These are phyloP conservation scores for Peronosclerospora sorghi DNA, from an alignment of 352 stramenopile species.

Conservation along the genomic window DNA sequence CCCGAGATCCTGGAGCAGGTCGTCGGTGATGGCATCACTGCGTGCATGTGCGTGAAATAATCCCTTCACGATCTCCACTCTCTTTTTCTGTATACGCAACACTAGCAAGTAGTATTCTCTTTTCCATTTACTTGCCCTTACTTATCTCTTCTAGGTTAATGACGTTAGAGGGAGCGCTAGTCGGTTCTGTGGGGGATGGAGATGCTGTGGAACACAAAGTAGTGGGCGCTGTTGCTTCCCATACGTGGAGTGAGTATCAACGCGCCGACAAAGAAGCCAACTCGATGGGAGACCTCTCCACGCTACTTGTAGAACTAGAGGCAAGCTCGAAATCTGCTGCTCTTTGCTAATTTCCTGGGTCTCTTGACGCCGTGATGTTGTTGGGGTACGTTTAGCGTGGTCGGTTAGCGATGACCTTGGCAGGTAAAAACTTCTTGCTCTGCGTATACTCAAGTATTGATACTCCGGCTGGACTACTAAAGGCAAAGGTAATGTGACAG, in stretches of 20 bases:
- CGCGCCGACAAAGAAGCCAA: slow-evolving; percentile 65
- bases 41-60: slow-evolving; percentile 52
- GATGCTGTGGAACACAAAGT: slow-evolving; percentile 71
- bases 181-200: slow-evolving; percentile 54
- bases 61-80: not conserved
- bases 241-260: slow-evolving; percentile 78
- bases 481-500: slow-evolving; percentile 40
- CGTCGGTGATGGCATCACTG: slow-evolving; percentile 57
- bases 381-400: slow-evolving; percentile 24
- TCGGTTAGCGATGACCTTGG: slow-evolving; percentile 47
- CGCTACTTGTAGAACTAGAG: slow-evolving; percentile 69
- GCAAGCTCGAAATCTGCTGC: slow-evolving; percentile 5
- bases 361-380: not conserved
- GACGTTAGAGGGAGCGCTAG: slow-evolving; percentile 77
- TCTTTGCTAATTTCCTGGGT: not conserved
- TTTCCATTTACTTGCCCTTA: not conserved
- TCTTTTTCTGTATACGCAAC: not conserved
- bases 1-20: slow-evolving; percentile 73
- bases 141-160: slow-evolving; percentile 36
- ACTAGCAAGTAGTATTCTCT: not conserved
- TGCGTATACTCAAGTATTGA: slow-evolving; percentile 61
- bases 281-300: slow-evolving; percentile 36
- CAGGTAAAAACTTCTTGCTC: slow-evolving; percentile 61
- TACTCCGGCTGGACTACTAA: slow-evolving; percentile 49
- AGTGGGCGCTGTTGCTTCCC: slow-evolving; percentile 69